Base-by-base conservation (phyloP, 1,139 yeast genomes). In the Yamadazyma aaseri region DNA sequence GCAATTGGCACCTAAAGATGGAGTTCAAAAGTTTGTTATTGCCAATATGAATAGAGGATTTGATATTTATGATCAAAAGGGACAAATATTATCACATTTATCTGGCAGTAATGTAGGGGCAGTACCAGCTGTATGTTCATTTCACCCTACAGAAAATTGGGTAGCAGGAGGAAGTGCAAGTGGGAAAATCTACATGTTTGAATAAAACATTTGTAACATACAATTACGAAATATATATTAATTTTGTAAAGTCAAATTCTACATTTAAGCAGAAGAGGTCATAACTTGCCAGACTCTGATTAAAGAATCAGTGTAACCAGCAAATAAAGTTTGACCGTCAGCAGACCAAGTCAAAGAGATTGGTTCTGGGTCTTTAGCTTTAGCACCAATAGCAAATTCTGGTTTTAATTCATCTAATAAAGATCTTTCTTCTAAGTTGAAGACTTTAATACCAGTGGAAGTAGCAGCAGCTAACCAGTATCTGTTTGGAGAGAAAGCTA, bases 381-480 rank as follows among this genome's bases (percentile, higher is more conserved):
- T 81, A 60, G 85, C 81, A 66, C 82, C 79, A 61, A 84, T 81
- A 64, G 94, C 86, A 65, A 87, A 86, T 78, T 92, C 98, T 67
- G 97, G 97, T 79, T 86, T 89, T 76, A 92, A 86, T 80, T 92
- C 97, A 67, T 92, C 98, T 74, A 90, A 89, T 71, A 90, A 79
- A 60, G 77, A 76, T 77, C 95, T 85, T 77, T 86, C 92, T 78
- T 89, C 95, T 71, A 92, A 84, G 83, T 90, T 89, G 87, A 82
- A 92, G 81, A 94, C 85, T 89, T 89, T 90, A 79, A 94, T 87
- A 65, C 97, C 94, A 56, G 96, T 76, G 55, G 96, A 78, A 60
- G 99, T 92, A 65, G 98, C 98, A 76, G 97, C 98, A 70, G 96
- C 94, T 72, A 94, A 86, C 98, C 98, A 92, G 94, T 87, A 94